Conservation (phyloP, 2,329 filamentous ascomycete genomes). For the Botrytis fragariae region DNA sequence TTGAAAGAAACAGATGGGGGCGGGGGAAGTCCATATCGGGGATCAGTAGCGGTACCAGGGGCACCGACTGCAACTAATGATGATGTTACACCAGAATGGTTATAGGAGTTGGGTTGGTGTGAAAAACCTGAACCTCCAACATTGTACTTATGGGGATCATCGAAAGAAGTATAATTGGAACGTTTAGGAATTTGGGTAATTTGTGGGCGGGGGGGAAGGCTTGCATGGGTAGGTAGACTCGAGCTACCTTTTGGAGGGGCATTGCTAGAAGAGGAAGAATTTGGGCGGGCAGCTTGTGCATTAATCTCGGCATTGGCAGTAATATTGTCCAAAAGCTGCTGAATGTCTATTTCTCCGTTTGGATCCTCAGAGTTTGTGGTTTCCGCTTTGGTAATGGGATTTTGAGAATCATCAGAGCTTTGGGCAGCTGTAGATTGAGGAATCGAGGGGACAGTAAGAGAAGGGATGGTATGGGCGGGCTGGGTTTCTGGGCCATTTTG, state of each 20-base stretch:
- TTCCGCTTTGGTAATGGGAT: slow-evolving; percentile 26
- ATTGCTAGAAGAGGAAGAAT: slow-evolving; percentile 28
- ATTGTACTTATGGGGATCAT: slow-evolving; percentile 38
- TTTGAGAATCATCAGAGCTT: slow-evolving; percentile 21
- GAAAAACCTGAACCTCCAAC: slow-evolving; percentile 32
- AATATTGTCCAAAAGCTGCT: slow-evolving; percentile 41
- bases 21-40: slow-evolving; percentile 38
- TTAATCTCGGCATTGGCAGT: slow-evolving; percentile 40
- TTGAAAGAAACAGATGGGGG: slow-evolving; percentile 38
- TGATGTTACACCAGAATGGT: slow-evolving; percentile 34
- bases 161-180: slow-evolving; percentile 27
- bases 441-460: slow-evolving; percentile 24
- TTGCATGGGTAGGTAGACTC: slow-evolving; percentile 38
- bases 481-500: slow-evolving; percentile 26
- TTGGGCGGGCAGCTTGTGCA: slow-evolving; percentile 30
- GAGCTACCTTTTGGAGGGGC: slow-evolving; percentile 29
- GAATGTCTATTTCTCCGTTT: slow-evolving; percentile 40
- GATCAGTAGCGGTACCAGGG: slow-evolving; percentile 38
- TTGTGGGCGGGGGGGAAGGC: slow-evolving; percentile 40
- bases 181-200: slow-evolving; percentile 31
- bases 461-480: slow-evolving; percentile 29
- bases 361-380: slow-evolving; percentile 30
- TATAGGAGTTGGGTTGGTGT: slow-evolving; percentile 34
- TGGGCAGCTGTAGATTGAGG: slow-evolving; percentile 28
- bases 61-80: slow-evolving; percentile 37